phyloP scores from a whole-genome alignment of 331 rosid species.

The Cydonia oblonga region DNA sequence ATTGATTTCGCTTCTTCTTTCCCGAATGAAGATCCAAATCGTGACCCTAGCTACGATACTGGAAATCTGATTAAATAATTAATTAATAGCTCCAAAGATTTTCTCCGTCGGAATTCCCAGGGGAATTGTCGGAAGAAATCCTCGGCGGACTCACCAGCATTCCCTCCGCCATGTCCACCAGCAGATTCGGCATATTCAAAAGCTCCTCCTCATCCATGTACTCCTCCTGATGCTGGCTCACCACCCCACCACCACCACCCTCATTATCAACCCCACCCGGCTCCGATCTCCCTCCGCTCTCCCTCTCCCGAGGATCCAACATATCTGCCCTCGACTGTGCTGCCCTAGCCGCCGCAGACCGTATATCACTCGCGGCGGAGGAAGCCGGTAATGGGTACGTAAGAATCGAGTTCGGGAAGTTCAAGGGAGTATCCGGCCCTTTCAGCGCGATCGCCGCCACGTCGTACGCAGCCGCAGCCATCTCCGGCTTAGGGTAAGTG shows the following conservation, averaged over 20 bases:
- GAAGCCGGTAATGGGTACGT: conserved; percentile 62
- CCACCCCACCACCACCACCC: neutral
- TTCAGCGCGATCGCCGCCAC: conserved; percentile 82
- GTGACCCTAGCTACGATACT: neutral
- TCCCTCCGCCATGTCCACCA: conserved; percentile 88
- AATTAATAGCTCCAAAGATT: conserved; percentile 58
- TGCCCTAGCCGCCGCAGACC: conserved; percentile 69
- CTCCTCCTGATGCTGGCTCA: neutral
- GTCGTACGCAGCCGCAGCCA: conserved; percentile 96
- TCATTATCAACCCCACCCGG: neutral
- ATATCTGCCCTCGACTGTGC: conserved; percentile 31
- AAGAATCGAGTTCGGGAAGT: conserved; percentile 46
- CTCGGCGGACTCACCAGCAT: conserved; percentile 94
- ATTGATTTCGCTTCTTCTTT: neutral
- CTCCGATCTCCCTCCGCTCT: neutral
- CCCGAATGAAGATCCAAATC: neutral
- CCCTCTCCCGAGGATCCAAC: neutral
- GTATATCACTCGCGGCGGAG: conserved; percentile 49
- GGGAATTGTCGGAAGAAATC: conserved; percentile 55
- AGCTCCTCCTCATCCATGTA: conserved; percentile 69
- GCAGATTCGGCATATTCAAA: conserved; percentile 78
- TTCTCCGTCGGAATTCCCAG: conserved; percentile 52
- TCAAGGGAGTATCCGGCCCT: conserved; percentile 55
- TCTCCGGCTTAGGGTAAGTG: conserved; percentile 64
- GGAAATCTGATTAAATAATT: neutral